phyloP scores from a whole-genome alignment of 2,329 filamentous ascomycete genomes.

The Stagonosporopsis cucurbitacearum region DNA sequence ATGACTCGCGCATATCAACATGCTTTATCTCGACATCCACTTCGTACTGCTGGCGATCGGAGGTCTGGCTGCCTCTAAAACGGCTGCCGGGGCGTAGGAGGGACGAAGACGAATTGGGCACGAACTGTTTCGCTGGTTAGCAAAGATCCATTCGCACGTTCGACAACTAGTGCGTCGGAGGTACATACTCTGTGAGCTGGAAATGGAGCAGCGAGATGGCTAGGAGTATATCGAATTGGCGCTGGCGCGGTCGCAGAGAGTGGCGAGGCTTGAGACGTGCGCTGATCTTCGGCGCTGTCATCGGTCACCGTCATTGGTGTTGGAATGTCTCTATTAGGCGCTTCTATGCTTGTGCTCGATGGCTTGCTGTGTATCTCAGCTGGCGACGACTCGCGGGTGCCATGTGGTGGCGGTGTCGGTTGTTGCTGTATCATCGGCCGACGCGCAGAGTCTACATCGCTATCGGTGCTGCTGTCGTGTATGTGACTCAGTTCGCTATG shows the following conservation, averaged over 20 bases:
- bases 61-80: constrained; percentile 90
- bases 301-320: constrained; percentile 48
- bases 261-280: constrained; percentile 42
- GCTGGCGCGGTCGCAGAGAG: constrained; percentile 35
- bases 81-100: constrained; percentile 86
- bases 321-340: constrained; percentile 45
- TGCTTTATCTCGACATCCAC: constrained; percentile 97
- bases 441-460: constrained; percentile 24
- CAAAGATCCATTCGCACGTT: not conserved
- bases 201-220: constrained; percentile 41
- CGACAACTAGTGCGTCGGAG: not conserved
- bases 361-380: constrained; percentile 40
- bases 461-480: constrained; percentile 22
- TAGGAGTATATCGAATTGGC: constrained; percentile 34
- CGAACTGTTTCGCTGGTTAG: constrained; percentile 60
- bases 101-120: constrained; percentile 81
- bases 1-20: constrained; percentile 92
- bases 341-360: constrained; percentile 41
- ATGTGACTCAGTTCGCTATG: constrained; percentile 42
- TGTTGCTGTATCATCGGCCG: constrained; percentile 31
- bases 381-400: constrained; percentile 28
- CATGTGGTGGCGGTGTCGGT: constrained; percentile 44
- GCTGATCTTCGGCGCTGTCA: constrained; percentile 44
- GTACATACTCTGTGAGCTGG: constrained; percentile 44
- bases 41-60: constrained; percentile 90